Evolutionary conservation across 805 yeast genomes (phyloP).

Genomic region (Spathaspora gorwiae): DNA sequence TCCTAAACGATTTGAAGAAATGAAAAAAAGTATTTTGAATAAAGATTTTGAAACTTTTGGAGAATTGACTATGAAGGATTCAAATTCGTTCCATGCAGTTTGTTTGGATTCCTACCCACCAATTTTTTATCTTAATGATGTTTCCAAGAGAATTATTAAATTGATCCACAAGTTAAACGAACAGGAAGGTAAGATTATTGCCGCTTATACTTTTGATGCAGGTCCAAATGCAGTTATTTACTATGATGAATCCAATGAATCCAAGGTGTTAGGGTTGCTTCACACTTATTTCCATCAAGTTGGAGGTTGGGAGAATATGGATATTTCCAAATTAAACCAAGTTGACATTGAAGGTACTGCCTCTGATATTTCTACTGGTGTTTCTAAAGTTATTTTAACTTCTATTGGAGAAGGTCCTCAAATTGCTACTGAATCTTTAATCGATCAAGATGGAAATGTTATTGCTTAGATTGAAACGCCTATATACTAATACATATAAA

Average conservation of each 20-base stretch:
- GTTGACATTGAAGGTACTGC: constrained; percentile 39
- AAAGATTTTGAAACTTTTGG: constrained; percentile 81
- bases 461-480: background rate
- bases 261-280: constrained; percentile 66
- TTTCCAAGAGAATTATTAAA: constrained; percentile 77
- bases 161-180: constrained; percentile 75
- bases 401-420: constrained; percentile 86
- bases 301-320: constrained; percentile 60
- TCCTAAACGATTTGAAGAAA: constrained; percentile 76
- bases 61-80: constrained; percentile 89
- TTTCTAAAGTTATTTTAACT: constrained; percentile 80
- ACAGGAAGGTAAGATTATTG: constrained; percentile 60
- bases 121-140: constrained; percentile 88
- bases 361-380: constrained; percentile 58
- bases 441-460: constrained; percentile 45
- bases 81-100: constrained; percentile 97
- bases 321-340: constrained; percentile 13
- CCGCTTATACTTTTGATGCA: constrained; percentile 97
- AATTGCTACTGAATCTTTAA: constrained; percentile 50
- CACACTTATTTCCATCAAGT: constrained; percentile 54
- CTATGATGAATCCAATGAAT: constrained; percentile 73
- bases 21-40: constrained; percentile 71
- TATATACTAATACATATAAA: background rate
- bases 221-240: constrained; percentile 98
- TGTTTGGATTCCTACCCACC: constrained; percentile 96